Base-by-base conservation (phyloP, 331 rosid species). In the Malus hybrid region DNA sequence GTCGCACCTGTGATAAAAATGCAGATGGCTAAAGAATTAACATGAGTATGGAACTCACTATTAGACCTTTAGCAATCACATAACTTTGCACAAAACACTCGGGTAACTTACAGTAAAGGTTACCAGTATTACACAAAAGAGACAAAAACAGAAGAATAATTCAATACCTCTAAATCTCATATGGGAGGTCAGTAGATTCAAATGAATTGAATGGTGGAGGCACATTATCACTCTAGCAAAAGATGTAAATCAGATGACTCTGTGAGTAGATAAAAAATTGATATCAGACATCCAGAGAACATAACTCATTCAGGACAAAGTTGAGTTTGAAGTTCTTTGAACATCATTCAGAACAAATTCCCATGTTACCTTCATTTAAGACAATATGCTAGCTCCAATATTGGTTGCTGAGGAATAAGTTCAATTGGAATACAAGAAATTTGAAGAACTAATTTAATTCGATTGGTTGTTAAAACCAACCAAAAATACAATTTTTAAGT, bases 1-100 rank as follows among this genome's bases (percentile, higher is more conserved):
- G 90, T 95, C 97, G 97, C 98, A 95, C 98, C 97, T 92, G 90
- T 89, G 93, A 90, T 93, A 88, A 92, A 85, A 90, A 85, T 93
- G 85, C 85, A 90, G 85, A 91, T 87, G 88, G 87, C 92, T 85
- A 87, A 86, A 87, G 75, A 85, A 89, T 79, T 77, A 85, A 88
- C 86, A 83, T 85, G 93, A 92, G 91, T 82, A 87, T 84, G 86
- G 85, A 90, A 84, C 90, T 90, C 88, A 36, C 24, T 76, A 78
- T 80, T 80, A 82, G 83, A 85, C 90, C 93, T 87, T 89, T 88
- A 88, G 91, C 84, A 92, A 92, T 85, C 91, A 86, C 80, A 80
- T 59, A 91, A 86, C 81, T 82, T 88, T 85, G 83, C 82, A 79
- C 79, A 86, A 80, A 89, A 85, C 83, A 85, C 74, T 81, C 62